These are phyloP conservation scores for Trebouxia sp. DNA, from an alignment of 139 green algal species.

Conservation along the genomic window DNA sequence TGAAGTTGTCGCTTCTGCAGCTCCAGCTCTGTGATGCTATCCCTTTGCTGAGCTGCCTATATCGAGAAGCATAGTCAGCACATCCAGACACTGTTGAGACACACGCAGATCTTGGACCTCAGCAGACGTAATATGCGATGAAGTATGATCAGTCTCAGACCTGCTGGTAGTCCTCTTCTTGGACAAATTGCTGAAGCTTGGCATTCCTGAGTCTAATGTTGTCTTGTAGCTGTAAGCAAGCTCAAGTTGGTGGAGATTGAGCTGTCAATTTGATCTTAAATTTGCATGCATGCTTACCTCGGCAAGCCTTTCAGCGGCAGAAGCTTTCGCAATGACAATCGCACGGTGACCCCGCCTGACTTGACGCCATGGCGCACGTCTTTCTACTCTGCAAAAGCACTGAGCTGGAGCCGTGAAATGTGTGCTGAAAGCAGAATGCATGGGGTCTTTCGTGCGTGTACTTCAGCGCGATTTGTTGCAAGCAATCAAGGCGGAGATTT, in stretches of 20 bases:
- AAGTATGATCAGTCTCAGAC: neutral
- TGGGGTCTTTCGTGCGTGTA: no score
- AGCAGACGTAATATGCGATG: no score
- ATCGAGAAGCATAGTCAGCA: neutral
- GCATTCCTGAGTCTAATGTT: neutral
- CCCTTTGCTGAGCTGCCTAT: constrained; percentile 9
- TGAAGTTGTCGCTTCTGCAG: neutral
- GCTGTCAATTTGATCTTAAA: neutral
- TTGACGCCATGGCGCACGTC: no score
- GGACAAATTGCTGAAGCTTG: neutral
- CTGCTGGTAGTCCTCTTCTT: neutral
- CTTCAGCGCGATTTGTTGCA: no score
- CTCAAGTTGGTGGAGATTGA: neutral
- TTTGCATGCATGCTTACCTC: neutral
- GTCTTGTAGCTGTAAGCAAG: neutral
- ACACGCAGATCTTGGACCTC: no score
- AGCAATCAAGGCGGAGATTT: no score
- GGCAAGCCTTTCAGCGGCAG: constrained; percentile 2
- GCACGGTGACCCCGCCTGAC: no score
- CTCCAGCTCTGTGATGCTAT: constrained; percentile 2
- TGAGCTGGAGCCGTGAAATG: no score
- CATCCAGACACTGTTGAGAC: no score
- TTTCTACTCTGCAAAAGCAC: no score
- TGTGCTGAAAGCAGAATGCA: no score
- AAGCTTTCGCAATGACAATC: neutral